phyloP scores from a whole-genome alignment of 352 stramenopile species.

The Phytophthora rubi region DNA sequence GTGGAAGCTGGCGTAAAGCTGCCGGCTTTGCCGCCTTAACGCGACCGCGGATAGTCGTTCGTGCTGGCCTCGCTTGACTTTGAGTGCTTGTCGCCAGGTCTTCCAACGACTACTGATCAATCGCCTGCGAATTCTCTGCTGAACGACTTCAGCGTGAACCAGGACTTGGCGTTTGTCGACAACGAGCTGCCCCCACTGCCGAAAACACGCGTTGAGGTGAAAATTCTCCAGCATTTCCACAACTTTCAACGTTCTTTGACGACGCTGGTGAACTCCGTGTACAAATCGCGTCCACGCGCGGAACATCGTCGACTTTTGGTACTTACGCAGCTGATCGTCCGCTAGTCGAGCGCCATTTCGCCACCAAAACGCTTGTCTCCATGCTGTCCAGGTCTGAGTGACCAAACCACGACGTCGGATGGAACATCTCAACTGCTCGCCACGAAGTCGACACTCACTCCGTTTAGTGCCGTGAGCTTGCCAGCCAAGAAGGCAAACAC shows the following conservation, averaged over 20 bases:
- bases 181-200: conserved; percentile 25
- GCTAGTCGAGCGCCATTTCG: conserved; percentile 15
- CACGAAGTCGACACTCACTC: conserved; percentile 13
- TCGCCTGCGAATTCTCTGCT: not conserved
- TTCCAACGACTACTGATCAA: conserved; percentile 22
- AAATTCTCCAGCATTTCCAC: conserved; percentile 16
- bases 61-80: conserved; percentile 18
- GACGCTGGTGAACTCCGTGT: conserved; percentile 3
- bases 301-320: conserved; percentile 15
- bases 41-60: conserved; percentile 23
- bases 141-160: not conserved
- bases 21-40: conserved; percentile 36
- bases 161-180: conserved; percentile 3
- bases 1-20: conserved; percentile 34
- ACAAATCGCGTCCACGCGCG: conserved; percentile 34
- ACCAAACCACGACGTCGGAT: conserved; percentile 12
- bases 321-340: conserved; percentile 15
- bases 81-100: conserved; percentile 24
- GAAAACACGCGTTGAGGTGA: conserved; percentile 23
- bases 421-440: conserved; percentile 9
- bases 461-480: not conserved
- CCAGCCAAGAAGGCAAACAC: conserved; percentile 20
- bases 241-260: not conserved
- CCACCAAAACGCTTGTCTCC: conserved; percentile 26
- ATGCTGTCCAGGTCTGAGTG: conserved; percentile 15